Percentiles rank a stretch among this genome's conserved stretches.
phyloP scores from a whole-genome alignment of 306 rosid species.

The Dalbergia oliveri region DNA sequence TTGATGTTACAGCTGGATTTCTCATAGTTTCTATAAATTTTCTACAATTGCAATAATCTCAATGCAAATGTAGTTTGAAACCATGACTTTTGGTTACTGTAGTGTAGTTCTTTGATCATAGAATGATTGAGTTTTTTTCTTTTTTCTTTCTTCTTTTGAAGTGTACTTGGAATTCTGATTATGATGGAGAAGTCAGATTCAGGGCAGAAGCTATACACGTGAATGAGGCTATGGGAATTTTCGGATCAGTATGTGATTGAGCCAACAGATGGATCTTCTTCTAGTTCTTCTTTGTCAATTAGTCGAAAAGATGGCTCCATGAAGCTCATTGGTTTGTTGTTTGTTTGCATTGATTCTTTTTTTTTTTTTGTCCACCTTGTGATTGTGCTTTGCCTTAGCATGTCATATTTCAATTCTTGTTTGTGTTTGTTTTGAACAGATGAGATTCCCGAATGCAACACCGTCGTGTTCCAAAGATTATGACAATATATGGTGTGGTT shows the following conservation, averaged over 20 bases:
- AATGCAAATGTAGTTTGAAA: no score
- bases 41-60: no score
- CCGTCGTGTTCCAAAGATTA: slow-evolving; percentile 75
- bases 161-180: slow-evolving; percentile 42
- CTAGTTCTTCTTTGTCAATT: slow-evolving; percentile 62
- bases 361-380: no score
- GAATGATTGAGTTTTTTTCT: no score
- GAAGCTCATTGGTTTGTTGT: slow-evolving; percentile 66
- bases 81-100: no score
- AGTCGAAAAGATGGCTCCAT: slow-evolving; percentile 74
- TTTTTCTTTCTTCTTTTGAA: background rate
- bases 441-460: slow-evolving; percentile 66
- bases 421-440: slow-evolving; percentile 47
- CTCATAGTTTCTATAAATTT: no score
- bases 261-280: slow-evolving; percentile 80
- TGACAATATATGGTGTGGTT: background rate
- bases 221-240: slow-evolving; percentile 77
- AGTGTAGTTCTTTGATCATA: no score
- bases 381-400: background rate
- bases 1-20: no score
- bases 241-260: slow-evolving; percentile 43
- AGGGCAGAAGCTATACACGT: slow-evolving; percentile 66
- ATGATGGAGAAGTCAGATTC: slow-evolving; percentile 77
- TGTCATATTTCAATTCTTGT: no score
- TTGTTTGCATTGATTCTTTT: background rate